Evolutionary conservation across 2,329 filamentous ascomycete species (phyloP), one percentile per base, ranked within the genome.

Genomic region (Fusarium verticillioides): DNA sequence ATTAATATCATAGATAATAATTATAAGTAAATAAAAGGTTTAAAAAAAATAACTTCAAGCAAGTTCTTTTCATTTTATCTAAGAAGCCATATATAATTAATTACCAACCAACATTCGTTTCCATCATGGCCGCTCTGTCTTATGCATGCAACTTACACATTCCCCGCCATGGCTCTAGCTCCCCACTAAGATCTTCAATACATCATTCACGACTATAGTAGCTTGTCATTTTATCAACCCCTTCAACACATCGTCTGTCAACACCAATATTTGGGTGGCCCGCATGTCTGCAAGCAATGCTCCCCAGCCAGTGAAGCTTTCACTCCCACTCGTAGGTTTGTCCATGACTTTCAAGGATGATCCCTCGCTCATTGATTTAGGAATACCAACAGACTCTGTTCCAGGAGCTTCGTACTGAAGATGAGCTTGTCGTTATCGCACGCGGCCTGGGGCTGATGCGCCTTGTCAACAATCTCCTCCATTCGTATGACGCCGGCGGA

Each of bases 351-450:
- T 26, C 15, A 23, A 28, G 11, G 23, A 12, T 49, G 5, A 12
- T 23, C 11, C 43, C 37, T n/a, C 19, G 34, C 77, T 79, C 62
- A 75, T 60, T 50, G 18, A 43, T 58, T n/a, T 62, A 93, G 91
- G 87, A 95, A 87, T 99, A 97, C 83, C 96, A 99, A 85, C 95
- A 98, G 85, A 92, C 94, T 79, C 90, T 98, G 78, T 98, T 98
- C 85, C 94, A 93, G 81, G 93, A 96, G 84, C 90, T 97, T 75
- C 92, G 94, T 72, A 86, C 91, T 69, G 94, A 98, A 85, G 96
- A 99, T 93, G 93, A 97, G 83, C 91, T 99, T 73, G 93, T 98
- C 78, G 88, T 99, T 61, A 89, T 98, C 62, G 96, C 96, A 46
- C 93, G 94, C 60, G 96, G 96, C 76, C 91, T 99, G 53, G 96